Base-by-base conservation (phyloP, 345 rosid species). In the Lepidium africanum region DNA sequence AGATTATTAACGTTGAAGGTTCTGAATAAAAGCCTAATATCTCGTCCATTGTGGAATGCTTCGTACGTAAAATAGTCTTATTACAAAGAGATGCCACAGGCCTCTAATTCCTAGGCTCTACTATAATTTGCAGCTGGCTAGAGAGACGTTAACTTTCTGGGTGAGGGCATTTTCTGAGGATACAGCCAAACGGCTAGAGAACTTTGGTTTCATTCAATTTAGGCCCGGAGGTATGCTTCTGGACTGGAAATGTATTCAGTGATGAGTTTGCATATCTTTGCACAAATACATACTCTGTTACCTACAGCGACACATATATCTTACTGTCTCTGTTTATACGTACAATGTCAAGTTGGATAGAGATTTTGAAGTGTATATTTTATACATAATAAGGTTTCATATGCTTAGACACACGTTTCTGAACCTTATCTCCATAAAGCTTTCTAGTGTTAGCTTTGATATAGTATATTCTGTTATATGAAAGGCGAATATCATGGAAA, bases 121-220 rank as follows among this genome's bases (percentile, higher is more conserved):
- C 9, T 70, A 48, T 51, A 49, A 57, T 15, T 36, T 70, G 54
- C 88, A 94, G 99, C 81, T 94, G 76, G 96, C 96, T 30, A 91
- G 99, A 83, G 99, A 94, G 75, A 79, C 96, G 0, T 76, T 94
- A 76, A 88, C 99, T 67, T 94, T 89, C 77, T 94, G 99, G 99
- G 95, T 91, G 79, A 94, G 87, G 77, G 99, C 99, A 69, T 94
- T 91, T 82, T 91, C 99, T 19, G 96, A 87, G 80, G 99, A 91
- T 78, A 94, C 99, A 48, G 91, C 99, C 12, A 94, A 94, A 82
- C 86, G 99, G 72, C 81, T 94, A 73, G 96, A 94, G 81, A 94
- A 94, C 80, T 94, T 83, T 79, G 99, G 99, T 70, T 94, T 89
- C 83, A 94, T 94, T 78, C 99, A 94, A 56, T 84, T 78, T 72